Base-by-base conservation (phyloP, 2,329 filamentous ascomycete genomes). In the Fusarium globosum region DNA sequence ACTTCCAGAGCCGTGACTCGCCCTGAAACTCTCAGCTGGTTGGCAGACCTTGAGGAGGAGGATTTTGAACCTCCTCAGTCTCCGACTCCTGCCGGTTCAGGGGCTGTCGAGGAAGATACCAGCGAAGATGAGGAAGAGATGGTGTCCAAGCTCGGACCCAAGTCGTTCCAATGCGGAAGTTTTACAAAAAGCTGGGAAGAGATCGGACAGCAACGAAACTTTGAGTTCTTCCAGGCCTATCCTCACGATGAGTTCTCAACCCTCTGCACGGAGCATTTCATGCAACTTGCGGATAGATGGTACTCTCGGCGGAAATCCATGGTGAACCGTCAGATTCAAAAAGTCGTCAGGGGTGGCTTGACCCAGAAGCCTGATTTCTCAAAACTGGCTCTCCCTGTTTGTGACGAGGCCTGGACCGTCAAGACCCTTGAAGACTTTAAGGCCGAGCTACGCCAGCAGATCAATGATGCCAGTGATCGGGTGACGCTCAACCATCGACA, bases 201-300 rank as follows among this genome's bases (percentile, higher is more conserved):
- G 18, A 36, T 43, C 7, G 52, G 45, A 26, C 28, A 23, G 36
- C 20, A 55, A 26, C 45, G 30, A 16, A 46, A 23, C 33, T 48
- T 75, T 15, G 70, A 75, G 35, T 65, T 59, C 55, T 74, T 71
- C 46, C 73, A 71, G 26, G 73, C 67, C 33, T 74, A 74, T 53
- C 73, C 73, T 48, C 73, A 75, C 23, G 65, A 73, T 42, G 67
- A 41, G 21, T n/a, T 46, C 26, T 59, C 73, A 28, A 71, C 73
- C n/a, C 61, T 75, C 35, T 75, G 73, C 11, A 33, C 39, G 12
- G 13, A 11, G 14, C 73, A 75, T 39, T 73, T 75, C 14, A 35
- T 69, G n/a, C 16, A 36, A 10, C 70, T 75, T 33, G 53, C 63
- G 36, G 68, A 65, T 30, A n/a, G 30, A 12, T 75, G 73, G 73